A percentile compares a stretch with the other conserved stretches of the same genome.
These are phyloP conservation scores for Fusarium sp. DNA, from an alignment of 2,329 filamentous ascomycete species.

Conservation along the genomic window DNA sequence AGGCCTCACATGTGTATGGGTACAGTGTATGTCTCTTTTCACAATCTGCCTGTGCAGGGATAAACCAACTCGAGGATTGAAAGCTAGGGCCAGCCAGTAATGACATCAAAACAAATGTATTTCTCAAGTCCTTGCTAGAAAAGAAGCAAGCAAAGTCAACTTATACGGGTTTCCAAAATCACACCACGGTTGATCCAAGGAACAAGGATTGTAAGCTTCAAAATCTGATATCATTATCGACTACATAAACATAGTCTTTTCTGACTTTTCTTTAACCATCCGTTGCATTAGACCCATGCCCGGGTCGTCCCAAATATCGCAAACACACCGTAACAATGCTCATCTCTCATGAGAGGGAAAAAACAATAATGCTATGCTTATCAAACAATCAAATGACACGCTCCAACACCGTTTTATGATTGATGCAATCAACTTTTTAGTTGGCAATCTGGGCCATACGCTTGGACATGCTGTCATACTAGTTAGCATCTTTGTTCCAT, in stretches of 20 bases:
- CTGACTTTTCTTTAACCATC: constrained; percentile 45
- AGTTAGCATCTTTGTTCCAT: constrained; percentile 47
- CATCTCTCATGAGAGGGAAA: constrained; percentile 37
- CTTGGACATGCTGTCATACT: constrained; percentile 68
- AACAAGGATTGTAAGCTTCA: constrained; percentile 25
- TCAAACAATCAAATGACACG: constrained; percentile 38
- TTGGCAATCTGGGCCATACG: constrained; percentile 63
- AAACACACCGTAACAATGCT: constrained; percentile 46
- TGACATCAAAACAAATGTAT: constrained; percentile 3
- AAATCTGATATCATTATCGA: constrained; percentile 42
- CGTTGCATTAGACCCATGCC: constrained; percentile 37
- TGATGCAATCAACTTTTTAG: constrained; percentile 28
- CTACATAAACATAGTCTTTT: constrained; percentile 43
- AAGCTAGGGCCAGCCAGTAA: not conserved
- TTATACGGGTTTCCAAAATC: constrained; percentile 2
- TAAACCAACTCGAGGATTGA: not conserved
- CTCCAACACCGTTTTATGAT: constrained; percentile 36
- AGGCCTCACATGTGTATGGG: not conserved
- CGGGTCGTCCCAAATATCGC: constrained; percentile 41
- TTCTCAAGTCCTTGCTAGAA: constrained; percentile 2
- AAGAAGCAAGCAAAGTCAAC: constrained; percentile 7
- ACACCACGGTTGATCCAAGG: not conserved
- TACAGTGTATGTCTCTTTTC: not conserved
- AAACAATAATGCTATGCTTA: constrained; percentile 44
- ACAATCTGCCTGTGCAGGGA: not conserved